A percentile compares a stretch with the other conserved stretches of the same genome.
phyloP scores from a whole-genome alignment of 2,329 filamentous ascomycete species.

The Aspergillus novoparasiticus region DNA sequence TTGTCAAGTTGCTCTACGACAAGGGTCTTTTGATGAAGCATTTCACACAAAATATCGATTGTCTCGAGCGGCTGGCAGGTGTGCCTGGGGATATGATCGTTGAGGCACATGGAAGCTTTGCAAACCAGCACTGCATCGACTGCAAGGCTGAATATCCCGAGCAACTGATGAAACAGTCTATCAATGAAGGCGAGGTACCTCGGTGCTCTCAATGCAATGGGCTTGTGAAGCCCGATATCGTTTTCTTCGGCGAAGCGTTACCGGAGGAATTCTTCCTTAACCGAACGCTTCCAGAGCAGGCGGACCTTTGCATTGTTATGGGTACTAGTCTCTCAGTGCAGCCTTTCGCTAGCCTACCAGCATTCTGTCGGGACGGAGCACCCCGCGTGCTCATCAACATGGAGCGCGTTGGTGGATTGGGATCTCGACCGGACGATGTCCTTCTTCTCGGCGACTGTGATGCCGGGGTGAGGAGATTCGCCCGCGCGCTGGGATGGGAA shows the following conservation, averaged over 20 bases:
- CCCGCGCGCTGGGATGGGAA: slow-evolving; percentile 79
- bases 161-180: slow-evolving; percentile 70
- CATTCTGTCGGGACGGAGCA: slow-evolving; percentile 60
- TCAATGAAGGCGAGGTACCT: slow-evolving; percentile 70
- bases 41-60: slow-evolving; percentile 98
- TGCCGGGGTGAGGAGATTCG: slow-evolving; percentile 74
- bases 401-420: slow-evolving; percentile 78
- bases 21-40: slow-evolving; percentile 80
- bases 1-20: slow-evolving; percentile 77
- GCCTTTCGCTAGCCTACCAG: slow-evolving; percentile 82
- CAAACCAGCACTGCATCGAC: slow-evolving; percentile 86
- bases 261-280: slow-evolving; percentile 67
- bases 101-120: slow-evolving; percentile 95
- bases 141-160: slow-evolving; percentile 74
- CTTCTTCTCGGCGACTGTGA: slow-evolving; percentile 82
- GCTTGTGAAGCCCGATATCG: slow-evolving; percentile 89
- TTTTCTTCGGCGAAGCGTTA: slow-evolving; percentile 84
- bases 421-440: slow-evolving; percentile 79
- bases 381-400: slow-evolving; percentile 87
- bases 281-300: slow-evolving; percentile 57
- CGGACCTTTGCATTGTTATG: slow-evolving; percentile 81
- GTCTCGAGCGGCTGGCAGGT: slow-evolving; percentile 83
- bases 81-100: slow-evolving; percentile 80
- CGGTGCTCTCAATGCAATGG: slow-evolving; percentile 72
- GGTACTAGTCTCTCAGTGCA: slow-evolving; percentile 87